Evolutionary conservation across 2,329 filamentous ascomycete species (phyloP).

Genomic region (Pseudopyrenochaeta lycopersici): DNA sequence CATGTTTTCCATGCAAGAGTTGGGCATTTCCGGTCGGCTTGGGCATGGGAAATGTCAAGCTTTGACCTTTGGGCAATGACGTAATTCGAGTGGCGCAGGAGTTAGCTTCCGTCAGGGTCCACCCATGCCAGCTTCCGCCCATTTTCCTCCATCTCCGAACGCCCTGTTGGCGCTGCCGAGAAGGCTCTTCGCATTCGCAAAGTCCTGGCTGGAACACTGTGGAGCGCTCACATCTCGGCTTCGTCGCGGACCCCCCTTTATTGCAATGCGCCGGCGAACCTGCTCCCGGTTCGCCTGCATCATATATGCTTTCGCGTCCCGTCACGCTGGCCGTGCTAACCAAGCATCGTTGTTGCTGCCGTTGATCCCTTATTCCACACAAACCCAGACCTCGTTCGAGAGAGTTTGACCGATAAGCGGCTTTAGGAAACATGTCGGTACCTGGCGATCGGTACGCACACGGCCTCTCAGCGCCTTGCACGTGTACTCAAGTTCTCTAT

Average conservation of each 20-base stretch:
- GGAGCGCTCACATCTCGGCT: not conserved
- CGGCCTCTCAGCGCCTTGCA: slow-evolving; percentile 11
- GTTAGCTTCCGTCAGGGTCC: slow-evolving; percentile 16
- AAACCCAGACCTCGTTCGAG: not conserved
- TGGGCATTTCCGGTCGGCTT: slow-evolving; percentile 15
- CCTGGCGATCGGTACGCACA: slow-evolving; percentile 19
- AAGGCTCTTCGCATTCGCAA: not conserved
- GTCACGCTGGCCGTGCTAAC: not conserved
- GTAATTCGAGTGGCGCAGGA: slow-evolving; percentile 21
- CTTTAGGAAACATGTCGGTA: not conserved
- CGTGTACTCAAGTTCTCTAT: not conserved
- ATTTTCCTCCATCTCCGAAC: not conserved
- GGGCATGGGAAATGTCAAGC: slow-evolving; percentile 25
- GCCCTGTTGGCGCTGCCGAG: not conserved
- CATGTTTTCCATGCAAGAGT: slow-evolving; percentile 18
- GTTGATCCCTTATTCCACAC: not conserved
- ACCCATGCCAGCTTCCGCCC: not conserved
- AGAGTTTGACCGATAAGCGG: slow-evolving; percentile 1
- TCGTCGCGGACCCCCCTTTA: slow-evolving; percentile 9
- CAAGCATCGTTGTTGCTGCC: too few species aligned
- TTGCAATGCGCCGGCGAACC: not conserved
- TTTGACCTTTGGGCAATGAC: slow-evolving; percentile 13
- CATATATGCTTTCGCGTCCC: not conserved
- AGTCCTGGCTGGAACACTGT: not conserved
- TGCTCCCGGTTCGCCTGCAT: not conserved